Base-by-base conservation (phyloP, 495 filamentous ascomycete genomes). In the Penicillium cinerascens region DNA sequence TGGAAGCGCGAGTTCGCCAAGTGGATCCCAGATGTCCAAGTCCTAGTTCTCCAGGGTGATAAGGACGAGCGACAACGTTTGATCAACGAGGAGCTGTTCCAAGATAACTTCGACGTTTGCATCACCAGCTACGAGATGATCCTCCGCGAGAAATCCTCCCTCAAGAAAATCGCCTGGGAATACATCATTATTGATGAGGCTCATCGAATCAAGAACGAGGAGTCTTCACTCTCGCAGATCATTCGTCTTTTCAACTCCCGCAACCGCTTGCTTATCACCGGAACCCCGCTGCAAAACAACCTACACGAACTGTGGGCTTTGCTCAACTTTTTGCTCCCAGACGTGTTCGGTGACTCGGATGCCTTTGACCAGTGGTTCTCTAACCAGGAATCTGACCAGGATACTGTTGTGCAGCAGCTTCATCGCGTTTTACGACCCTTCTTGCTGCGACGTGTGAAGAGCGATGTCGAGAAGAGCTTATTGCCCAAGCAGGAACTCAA, bases 151-250 rank as follows among this genome's bases (percentile, higher is more conserved):
- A 97, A 99, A 73, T 78, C 89, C 0, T 90, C 96, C 61, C 72
- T 99, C 41, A 95, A 95, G 74, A 97, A 97, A 68, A 95, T 97
- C 64, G 91, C 95, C 0, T 99, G 95, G 95, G 93, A 99, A 67
- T 99, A 99, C 67, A 97, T 99, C 70, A 96, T 99, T 67, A 96
- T 99, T 48, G 95, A 99, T 63, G 95, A 99, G 59, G 95, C 95
- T 4, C 95, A 99, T 67, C 90, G 95, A 18, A 97, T 99, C 76
- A 99, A 99, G 74, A 99, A 99, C 69, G 95, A 99, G 68, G 90
- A 96, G 68, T 99, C 95, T 0, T 95, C 95, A 2, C 78, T 99
- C 4, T 91, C 95, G 2, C 93, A 99, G 60, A 95, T 97, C 49
- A 96, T 99, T 54, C 90, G 95, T 51, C 74, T 97, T 25, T 97